Evolutionary conservation across 345 rosid genomes (phyloP).

Genomic region (Lumnitzera racemosa): DNA sequence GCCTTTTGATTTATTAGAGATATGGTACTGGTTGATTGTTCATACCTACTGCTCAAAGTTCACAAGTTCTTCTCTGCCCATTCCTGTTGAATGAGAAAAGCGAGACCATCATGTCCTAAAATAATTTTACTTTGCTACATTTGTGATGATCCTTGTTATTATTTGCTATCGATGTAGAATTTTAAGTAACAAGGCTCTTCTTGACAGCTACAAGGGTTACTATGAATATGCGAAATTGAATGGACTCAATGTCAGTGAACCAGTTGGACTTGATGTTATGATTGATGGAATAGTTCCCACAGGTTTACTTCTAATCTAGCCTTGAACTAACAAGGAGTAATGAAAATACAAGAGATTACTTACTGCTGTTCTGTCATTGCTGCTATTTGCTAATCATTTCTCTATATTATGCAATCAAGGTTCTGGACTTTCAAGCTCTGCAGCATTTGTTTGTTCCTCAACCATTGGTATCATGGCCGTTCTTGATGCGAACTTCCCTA

Average conservation of each 20-base stretch:
- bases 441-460: slow-evolving; percentile 94
- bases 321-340: not conserved
- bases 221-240: slow-evolving; percentile 66
- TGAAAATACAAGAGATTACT: not conserved
- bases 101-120: too few species aligned
- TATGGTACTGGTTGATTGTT: too few species aligned
- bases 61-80: too few species aligned
- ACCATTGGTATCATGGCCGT: slow-evolving; percentile 94
- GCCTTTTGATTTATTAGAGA: not conserved
- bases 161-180: too few species aligned
- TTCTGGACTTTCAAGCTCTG: slow-evolving; percentile 91
- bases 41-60: too few species aligned
- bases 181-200: too few species aligned
- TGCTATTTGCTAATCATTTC: not conserved
- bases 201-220: slow-evolving; percentile 72
- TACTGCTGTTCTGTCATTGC: too few species aligned
- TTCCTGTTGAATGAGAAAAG: too few species aligned
- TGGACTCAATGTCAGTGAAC: slow-evolving; percentile 58
- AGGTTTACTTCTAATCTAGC: slow-evolving; percentile 32
- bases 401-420: slow-evolving; percentile 33
- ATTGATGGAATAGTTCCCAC: slow-evolving; percentile 96
- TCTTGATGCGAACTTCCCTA: slow-evolving; percentile 52
- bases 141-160: too few species aligned
- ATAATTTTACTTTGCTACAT: too few species aligned
- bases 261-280: slow-evolving; percentile 80